A percentile compares a stretch with the other conserved stretches of the same genome.
Evolutionary conservation across 768 basidiomycete genomes (phyloP).

Genomic region (Psilocybe cyanescens): DNA sequence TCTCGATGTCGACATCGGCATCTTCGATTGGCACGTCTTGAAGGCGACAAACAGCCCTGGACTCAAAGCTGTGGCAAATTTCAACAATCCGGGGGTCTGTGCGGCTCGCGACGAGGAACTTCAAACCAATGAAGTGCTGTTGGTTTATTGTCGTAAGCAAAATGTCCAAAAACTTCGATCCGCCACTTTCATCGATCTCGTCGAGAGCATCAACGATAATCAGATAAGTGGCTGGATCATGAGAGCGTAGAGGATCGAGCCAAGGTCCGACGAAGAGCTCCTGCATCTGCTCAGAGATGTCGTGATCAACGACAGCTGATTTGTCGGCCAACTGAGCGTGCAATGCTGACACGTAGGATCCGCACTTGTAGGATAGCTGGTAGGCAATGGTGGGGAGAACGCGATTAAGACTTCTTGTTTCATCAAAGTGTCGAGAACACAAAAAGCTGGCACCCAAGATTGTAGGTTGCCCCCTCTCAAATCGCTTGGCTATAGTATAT

Average conservation of each 20-base stretch:
- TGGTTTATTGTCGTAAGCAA: slow-evolving; percentile 14
- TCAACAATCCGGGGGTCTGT: slow-evolving; percentile 19
- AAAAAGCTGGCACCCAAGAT: slow-evolving; percentile 2
- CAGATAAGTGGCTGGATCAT: slow-evolving; percentile 15
- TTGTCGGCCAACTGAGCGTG: not conserved
- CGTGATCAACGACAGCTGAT: not conserved
- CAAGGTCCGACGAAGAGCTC: slow-evolving; percentile 25
- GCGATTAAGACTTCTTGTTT: not conserved
- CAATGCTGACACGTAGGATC: not conserved
- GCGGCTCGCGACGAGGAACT: slow-evolving; percentile 27
- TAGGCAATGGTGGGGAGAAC: slow-evolving; percentile 1
- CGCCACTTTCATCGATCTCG: slow-evolving; percentile 19
- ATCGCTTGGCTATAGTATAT: slow-evolving; percentile 8
- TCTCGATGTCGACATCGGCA: slow-evolving; percentile 2
- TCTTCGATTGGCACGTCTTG: slow-evolving; percentile 13
- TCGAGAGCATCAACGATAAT: slow-evolving; percentile 29
- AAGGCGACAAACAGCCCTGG: slow-evolving; percentile 12
- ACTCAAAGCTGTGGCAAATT: slow-evolving; percentile 12
- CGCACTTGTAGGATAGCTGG: not conserved
- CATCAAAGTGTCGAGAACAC: slow-evolving; percentile 3
- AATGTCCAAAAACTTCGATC: slow-evolving; percentile 16
- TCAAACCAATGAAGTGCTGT: slow-evolving; percentile 14
- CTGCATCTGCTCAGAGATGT: not conserved
- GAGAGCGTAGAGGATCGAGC: slow-evolving; percentile 5
- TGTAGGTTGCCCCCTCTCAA: not conserved